phyloP scores from a whole-genome alignment of 139 green algal genomes.

The Auxenochlorella pyrenoidosa region DNA sequence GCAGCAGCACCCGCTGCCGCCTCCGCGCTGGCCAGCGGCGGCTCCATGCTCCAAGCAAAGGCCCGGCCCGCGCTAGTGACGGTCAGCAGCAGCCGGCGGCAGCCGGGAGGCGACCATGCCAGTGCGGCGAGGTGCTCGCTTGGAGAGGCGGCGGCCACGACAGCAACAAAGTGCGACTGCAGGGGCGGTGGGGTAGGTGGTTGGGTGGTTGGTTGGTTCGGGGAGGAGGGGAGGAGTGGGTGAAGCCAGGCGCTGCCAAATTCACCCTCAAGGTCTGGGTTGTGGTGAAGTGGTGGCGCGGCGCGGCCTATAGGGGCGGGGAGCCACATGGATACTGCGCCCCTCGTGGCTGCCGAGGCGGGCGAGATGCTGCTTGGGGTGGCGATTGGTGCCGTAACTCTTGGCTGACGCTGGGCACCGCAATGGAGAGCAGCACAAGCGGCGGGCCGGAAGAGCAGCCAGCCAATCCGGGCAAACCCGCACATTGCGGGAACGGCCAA shows the following conservation, averaged over 20 bases:
- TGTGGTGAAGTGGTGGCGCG: no score
- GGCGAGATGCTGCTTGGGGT: no score
- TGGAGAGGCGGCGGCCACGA: not conserved
- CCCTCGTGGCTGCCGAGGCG: no score
- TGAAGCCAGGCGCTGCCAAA: not conserved
- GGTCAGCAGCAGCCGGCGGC: slow-evolving; percentile 3
- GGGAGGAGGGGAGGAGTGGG: not conserved
- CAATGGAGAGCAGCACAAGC: no score
- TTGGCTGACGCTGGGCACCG: no score
- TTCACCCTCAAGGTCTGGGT: not conserved
- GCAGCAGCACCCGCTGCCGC: not conserved
- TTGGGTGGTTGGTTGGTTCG: no score
- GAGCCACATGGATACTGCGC: no score
- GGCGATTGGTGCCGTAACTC: no score
- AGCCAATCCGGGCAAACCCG: not conserved
- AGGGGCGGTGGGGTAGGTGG: no score
- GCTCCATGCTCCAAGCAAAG: slow-evolving; percentile 2
- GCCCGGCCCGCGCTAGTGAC: not conserved
- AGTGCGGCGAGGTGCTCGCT: not conserved
- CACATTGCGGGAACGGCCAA: not conserved
- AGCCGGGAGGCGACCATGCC: slow-evolving; percentile 10
- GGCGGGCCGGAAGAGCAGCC: no score
- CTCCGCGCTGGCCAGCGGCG: not conserved
- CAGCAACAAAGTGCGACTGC: slow-evolving; percentile 21
- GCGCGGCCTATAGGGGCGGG: no score